These are phyloP conservation scores for Glycyrrhiza uralensis DNA, from an alignment of 306 rosid species.

Conservation along the genomic window DNA sequence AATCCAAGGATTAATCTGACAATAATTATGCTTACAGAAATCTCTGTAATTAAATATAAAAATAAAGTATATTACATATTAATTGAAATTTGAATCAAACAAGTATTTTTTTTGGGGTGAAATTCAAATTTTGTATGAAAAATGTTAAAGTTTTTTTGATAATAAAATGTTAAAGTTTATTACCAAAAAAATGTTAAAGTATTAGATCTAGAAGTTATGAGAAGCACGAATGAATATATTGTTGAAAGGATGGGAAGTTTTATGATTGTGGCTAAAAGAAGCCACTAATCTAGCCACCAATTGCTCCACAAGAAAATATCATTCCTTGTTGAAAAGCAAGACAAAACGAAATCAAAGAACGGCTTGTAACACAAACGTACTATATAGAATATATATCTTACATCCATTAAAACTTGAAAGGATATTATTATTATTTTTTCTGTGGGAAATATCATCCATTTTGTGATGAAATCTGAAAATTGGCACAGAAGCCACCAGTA, in stretches of 20 bases:
- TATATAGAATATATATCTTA: not conserved
- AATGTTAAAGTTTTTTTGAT: no score
- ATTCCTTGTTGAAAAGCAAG: constrained; percentile 22
- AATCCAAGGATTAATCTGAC: no score
- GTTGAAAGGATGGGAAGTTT: constrained; percentile 14
- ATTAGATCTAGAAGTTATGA: no score
- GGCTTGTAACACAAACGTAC: constrained; percentile 1
- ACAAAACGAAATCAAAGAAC: constrained; percentile 19
- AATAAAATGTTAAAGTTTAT: no score
- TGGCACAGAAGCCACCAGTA: not conserved
- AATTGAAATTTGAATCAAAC: no score
- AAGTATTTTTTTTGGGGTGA: no score
- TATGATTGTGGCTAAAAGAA: constrained; percentile 32
- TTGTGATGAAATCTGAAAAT: constrained; percentile 15
- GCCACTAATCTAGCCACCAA: constrained; percentile 46
- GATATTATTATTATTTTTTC: not conserved
- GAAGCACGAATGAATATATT: no score
- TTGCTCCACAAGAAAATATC: constrained; percentile 38
- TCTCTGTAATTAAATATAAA: no score
- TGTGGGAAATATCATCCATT: not conserved
- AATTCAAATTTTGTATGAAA: no score
- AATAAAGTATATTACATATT: no score
- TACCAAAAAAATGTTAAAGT: no score
- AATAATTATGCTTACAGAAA: no score
- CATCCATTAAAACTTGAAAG: not conserved